Base-by-base conservation (phyloP, 352 stramenopile genomes). In the Blastocystis sp. region DNA sequence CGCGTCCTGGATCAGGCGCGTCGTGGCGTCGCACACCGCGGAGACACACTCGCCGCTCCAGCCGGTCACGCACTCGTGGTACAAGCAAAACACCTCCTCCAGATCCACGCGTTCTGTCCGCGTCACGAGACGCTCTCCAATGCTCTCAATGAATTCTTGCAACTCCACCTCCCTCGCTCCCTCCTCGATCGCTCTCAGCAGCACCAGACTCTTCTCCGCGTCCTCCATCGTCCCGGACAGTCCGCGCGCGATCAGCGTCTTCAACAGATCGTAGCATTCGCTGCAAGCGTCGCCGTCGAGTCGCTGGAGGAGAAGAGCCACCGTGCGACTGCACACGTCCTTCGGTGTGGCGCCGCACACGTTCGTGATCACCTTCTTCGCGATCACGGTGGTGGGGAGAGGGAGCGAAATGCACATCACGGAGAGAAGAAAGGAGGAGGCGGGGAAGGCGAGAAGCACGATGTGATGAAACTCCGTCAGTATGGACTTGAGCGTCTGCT, bases 391-490 rank as follows among this genome's bases (percentile, higher is more conserved):
- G 13, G 74, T 70, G 19, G 55, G 55, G 31, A 85, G 60, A 9
- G 74, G 74, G 26, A 85, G 2, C 0, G 74, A 19, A 19, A 29
- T 9, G 45, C 74, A 85, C 1, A 85, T 2, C 13, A 69, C 21
- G 26, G 74, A 59, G 51, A 67, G 45, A 0, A 85, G 55, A 55
- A 85, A 62, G n/a, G 74, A 69, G 33, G 50, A 21, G n/a, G 3
- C 37, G n/a, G 66, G 29, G n/a, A n/a, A n/a, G 10, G 45, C 41
- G 2, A 51, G 16, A 26, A 55, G 45, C 6, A 69, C 50, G 16
- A 69, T 39, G 39, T 70, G 74, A 85, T 85, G 74, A 24, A 85
- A 39, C 24, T 29, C 31, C 0, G 74, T 70, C 6, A 85, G 55
- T 2, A 69, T 24, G 45, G 31, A 59, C 33, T 69, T 85, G 24